These are phyloP conservation scores for Spinellus fusiger DNA, from an alignment of 192 early-diverging fungal species.

Conservation along the genomic window DNA sequence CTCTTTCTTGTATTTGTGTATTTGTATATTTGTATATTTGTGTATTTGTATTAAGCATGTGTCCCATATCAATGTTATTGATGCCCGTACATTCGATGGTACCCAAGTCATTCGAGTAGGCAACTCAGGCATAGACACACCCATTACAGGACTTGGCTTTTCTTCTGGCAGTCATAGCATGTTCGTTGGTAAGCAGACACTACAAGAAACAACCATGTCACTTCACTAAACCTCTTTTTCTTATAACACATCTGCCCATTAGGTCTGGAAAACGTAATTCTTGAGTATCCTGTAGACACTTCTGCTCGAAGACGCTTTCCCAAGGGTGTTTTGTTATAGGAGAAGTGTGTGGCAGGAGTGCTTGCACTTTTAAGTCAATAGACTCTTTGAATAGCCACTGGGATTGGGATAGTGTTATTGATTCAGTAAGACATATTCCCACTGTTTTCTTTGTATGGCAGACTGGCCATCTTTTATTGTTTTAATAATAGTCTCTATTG, in stretches of 20 bases:
- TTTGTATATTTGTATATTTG: neutral
- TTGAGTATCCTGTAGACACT: constrained; percentile 82
- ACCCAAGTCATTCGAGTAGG: constrained; percentile 78
- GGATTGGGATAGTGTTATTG: too few relatives aligned
- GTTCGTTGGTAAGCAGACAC: constrained; percentile 89
- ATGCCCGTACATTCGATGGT: constrained; percentile 81
- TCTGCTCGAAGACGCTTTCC: constrained; percentile 75
- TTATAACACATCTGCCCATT: neutral
- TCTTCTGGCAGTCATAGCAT: constrained; percentile 75
- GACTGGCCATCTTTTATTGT: too few relatives aligned
- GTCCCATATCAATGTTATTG: constrained; percentile 85
- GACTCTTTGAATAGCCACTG: too few relatives aligned
- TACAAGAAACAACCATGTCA: too few relatives aligned
- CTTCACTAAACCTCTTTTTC: neutral
- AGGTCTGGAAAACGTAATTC: constrained; percentile 77
- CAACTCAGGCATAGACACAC: constrained; percentile 55
- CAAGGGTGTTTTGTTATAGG: constrained; percentile 69
- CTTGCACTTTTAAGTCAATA: too few relatives aligned
- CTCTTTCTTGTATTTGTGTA: neutral
- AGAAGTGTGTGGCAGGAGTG: too few relatives aligned
- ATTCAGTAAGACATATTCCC: too few relatives aligned
- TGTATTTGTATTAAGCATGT: constrained; percentile 42
- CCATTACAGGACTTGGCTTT: constrained; percentile 83
- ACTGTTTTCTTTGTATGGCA: too few relatives aligned
- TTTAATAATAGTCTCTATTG: too few relatives aligned